Evolutionary conservation across 176 grass and related monocot species (phyloP), one percentile per base, ranked within the genome.

Genomic region (Typha latifolia): DNA sequence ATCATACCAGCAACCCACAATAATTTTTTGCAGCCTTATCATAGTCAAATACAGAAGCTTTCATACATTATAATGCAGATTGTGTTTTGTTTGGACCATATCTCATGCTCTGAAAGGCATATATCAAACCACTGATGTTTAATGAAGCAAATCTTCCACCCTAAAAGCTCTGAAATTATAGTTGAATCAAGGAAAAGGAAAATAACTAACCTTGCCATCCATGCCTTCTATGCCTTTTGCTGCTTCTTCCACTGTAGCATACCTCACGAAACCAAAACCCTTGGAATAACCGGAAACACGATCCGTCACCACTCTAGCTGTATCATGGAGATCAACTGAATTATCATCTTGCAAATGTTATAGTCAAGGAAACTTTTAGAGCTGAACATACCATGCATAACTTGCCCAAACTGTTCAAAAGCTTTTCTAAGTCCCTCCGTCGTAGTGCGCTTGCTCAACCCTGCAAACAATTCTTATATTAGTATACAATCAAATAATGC

Each of bases 261-360:
- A 95, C 84, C 77, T 86, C 14, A 95, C 90, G 70, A 95, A 95
- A 49, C 83, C 90, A 74, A 95, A 95, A 10, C 90, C 90, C 78
- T 81, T 86, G 10, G 90, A 95, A 77, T 90, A 95, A 71, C 90
- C 83, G 31, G 86, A 86, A 18, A 90, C 70, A 70, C 86, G 82
- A 70, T 95, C 90, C 2, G 86, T 87, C 71, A 90, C 79, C 52
- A 95, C 90, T 69, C 83, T 86, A 51, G 90, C 90, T 95, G 67
- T 32, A 86, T 77, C 3, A 55, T 43, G 31, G 3, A 66, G 15
- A 51, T n/a, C 19, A 66, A 13, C 23, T 61, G 31, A 47, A 75
- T 29, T 62, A 68, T 24, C 61, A 64, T 22, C 12, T 71, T 15
- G 15, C 13, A 11, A 24, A 50, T 14, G 11, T 51, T 51, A 12